phyloP scores from a whole-genome alignment of 2,329 filamentous ascomycete genomes.

The Ilyonectria sp. region DNA sequence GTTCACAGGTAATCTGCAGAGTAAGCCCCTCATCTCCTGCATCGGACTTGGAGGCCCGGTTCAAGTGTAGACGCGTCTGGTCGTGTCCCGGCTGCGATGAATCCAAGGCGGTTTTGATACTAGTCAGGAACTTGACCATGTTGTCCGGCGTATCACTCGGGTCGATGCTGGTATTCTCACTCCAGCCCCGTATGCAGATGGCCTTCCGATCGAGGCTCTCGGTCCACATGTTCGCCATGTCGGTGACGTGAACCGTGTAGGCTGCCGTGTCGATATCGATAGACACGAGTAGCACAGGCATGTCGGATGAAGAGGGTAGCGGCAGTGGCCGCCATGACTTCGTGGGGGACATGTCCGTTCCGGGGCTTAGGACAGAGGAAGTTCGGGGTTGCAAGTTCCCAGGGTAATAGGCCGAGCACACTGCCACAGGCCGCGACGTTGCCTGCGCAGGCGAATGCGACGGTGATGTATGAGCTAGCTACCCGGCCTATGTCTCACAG shows the following conservation, averaged over 20 bases:
- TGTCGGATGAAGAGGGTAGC: conserved; percentile 54
- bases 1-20: conserved; percentile 70
- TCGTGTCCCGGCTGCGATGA: conserved; percentile 60
- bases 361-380: not conserved
- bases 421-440: conserved; percentile 5
- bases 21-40: conserved; percentile 59
- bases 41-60: conserved; percentile 51
- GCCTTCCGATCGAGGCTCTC: conserved; percentile 74
- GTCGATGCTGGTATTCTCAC: conserved; percentile 80
- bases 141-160: conserved; percentile 79
- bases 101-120: conserved; percentile 70
- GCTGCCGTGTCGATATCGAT: conserved; percentile 66
- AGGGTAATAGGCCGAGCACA: conserved; percentile 1
- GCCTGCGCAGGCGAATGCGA: not conserved
- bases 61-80: conserved; percentile 62
- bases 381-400: not conserved
- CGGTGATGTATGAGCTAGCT: not conserved
- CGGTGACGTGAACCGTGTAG: conserved; percentile 79
- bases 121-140: conserved; percentile 76
- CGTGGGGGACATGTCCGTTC: conserved; percentile 49
- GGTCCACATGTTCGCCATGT: conserved; percentile 81
- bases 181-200: conserved; percentile 74
- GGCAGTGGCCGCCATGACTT: conserved; percentile 66
- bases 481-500: conserved; percentile 7
- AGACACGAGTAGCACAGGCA: conserved; percentile 77